A percentile compares a stretch with the other conserved stretches of the same genome.
Conservation (phyloP, 352 stramenopile genomes). For the Thraustochytrium sp. region DNA sequence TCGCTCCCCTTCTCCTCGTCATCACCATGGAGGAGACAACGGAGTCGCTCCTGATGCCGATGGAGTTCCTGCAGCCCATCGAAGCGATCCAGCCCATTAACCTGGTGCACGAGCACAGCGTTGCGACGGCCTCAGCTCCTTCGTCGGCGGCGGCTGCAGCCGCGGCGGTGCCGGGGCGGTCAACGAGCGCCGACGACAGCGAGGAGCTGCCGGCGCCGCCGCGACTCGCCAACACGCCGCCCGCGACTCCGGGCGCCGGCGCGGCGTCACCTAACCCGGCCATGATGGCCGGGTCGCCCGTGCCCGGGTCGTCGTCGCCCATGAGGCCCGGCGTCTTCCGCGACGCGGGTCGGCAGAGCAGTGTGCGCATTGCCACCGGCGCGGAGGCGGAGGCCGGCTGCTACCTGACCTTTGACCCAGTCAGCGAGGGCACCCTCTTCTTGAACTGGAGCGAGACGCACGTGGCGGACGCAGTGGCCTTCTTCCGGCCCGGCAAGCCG, state of each 20-base stretch:
- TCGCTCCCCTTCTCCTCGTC: no score
- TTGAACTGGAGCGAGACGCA: slow-evolving; percentile 45
- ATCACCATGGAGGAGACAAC: slow-evolving; percentile 8
- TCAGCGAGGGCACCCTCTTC: slow-evolving; percentile 42
- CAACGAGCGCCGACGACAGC: background rate
- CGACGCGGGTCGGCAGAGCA: background rate
- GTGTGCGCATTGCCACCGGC: background rate
- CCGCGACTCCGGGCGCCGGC: background rate
- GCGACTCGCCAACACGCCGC: background rate
- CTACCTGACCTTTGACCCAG: slow-evolving; percentile 39
- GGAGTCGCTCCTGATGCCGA: background rate
- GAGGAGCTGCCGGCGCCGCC: background rate
- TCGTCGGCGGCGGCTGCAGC: background rate
- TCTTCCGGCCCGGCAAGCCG: slow-evolving; percentile 37
- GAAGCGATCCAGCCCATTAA: slow-evolving; percentile 28
- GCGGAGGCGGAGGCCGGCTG: background rate
- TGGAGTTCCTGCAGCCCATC: slow-evolving; percentile 29
- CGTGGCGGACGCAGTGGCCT: slow-evolving; percentile 31
- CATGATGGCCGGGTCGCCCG: no score
- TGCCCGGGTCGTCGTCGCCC: background rate
- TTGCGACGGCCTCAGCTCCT: background rate
- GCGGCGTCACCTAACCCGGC: background rate
- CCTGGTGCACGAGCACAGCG: background rate
- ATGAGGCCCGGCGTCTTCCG: background rate
- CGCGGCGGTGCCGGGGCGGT: background rate